Base-by-base conservation (phyloP, 768 basidiomycete genomes). In the Austroboletus eburneus region DNA sequence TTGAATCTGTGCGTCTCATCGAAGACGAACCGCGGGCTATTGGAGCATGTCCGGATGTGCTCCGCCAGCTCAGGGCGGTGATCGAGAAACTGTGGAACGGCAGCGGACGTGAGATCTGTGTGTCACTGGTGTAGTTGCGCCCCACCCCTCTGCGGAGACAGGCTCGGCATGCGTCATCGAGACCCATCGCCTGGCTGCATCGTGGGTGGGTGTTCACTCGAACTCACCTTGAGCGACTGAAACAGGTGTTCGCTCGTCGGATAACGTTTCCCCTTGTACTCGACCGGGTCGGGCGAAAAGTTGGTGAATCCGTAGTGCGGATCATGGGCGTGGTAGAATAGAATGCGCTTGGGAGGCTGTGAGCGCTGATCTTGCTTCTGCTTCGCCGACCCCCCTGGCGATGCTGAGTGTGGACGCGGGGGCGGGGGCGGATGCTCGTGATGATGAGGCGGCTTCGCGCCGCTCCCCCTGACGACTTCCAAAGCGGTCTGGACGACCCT, bases 201-300 rank as follows among this genome's bases (percentile, higher is more conserved):
- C 30, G 14, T 32, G 30, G 13, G 30, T 32, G 13, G 30, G 30
- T 14, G 30, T 13, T 32, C 30, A 10, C 39, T 23, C 20, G n/a
- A n/a, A 14, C 64, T 61, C 37, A 67, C 68, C 65, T 69, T 75
- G 55, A 74, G 62, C 20, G 75, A 67, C 45, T 76, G 73, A 41
- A 72, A 76, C 33, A 77, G 52, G 51, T 76, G 76, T 50, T 75
- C 75, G 39, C 71, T 71, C 9, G 76, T 76, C 1, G 70, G 70
- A 48, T 76, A 76, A 3, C 51, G 36, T 50, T 65, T 69, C 13
- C 70, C 68, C 12, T 53, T 46, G 48, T 72, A 74, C 18, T 61
- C 54, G 24, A 77, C 65, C 4, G 68, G 56, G 53, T 76, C 69
- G 5, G 70, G 55, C 4, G 75, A 75, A 48, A 72, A 72, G 55